Percentiles rank a stretch among this genome's conserved stretches.
These are phyloP conservation scores for Odontarrhena argentea DNA, from an alignment of 345 rosid genomes.

Conservation along the genomic window DNA sequence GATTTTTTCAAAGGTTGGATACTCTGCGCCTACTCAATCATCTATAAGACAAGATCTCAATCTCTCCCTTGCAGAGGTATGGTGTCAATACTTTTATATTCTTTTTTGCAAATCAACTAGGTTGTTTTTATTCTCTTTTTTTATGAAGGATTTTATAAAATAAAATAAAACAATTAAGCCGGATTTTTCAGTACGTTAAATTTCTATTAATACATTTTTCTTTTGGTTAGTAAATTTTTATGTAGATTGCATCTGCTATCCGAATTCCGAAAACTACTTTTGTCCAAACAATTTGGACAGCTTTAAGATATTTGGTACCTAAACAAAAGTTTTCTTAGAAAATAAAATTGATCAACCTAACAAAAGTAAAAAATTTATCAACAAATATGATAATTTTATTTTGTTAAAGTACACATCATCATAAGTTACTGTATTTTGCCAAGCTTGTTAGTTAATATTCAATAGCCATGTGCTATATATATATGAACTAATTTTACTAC, in stretches of 20 bases:
- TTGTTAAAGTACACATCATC: no score
- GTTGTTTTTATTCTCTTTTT: background rate
- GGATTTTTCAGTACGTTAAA: no score
- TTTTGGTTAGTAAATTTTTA: background rate
- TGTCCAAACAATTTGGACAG: background rate
- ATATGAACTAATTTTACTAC: no score
- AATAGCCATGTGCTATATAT: no score
- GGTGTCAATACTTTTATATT: conserved; percentile 7
- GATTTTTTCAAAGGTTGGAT: conserved; percentile 79
- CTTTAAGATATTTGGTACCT: background rate
- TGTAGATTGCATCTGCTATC: background rate
- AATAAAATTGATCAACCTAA: background rate
- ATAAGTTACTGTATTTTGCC: no score
- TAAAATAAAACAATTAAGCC: background rate
- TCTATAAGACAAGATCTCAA: conserved; percentile 79
- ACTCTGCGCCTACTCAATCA: conserved; percentile 90
- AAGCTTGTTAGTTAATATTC: no score
- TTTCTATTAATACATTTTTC: no score
- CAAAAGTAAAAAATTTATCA: no score
- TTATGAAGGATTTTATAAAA: background rate
- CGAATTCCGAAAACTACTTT: background rate
- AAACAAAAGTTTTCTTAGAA: background rate
- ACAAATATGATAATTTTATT: no score
- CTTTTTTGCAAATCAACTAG: background rate
- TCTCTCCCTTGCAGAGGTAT: conserved; percentile 72